phyloP scores from a whole-genome alignment of 495 filamentous ascomycete species.

The Hypoxylon fuscum region DNA sequence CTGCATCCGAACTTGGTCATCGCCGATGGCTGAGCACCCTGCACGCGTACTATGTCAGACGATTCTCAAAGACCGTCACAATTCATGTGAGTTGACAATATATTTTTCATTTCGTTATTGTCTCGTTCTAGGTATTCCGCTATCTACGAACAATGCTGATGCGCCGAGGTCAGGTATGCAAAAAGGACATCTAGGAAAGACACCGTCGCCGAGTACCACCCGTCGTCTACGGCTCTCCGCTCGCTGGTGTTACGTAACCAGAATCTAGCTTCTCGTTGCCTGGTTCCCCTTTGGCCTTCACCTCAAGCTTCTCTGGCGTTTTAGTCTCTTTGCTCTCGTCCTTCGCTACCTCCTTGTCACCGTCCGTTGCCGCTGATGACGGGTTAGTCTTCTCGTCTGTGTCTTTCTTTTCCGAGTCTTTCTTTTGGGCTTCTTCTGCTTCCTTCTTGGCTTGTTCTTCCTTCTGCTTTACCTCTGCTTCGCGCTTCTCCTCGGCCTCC shows the following conservation, averaged over 20 bases:
- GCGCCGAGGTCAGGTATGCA: too few relatives aligned
- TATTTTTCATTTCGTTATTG: too few relatives aligned
- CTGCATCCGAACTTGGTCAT: too few relatives aligned
- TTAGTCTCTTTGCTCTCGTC: constrained; percentile 17
- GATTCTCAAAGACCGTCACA: constrained; percentile 12
- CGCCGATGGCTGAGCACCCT: constrained; percentile 2
- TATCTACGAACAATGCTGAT: too few relatives aligned
- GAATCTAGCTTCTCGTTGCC: constrained; percentile 35
- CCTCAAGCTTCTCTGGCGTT: constrained; percentile 21
- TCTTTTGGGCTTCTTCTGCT: constrained; percentile 40
- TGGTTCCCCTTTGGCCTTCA: constrained; percentile 26
- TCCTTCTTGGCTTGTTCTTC: constrained; percentile 47
- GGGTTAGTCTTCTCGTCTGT: constrained; percentile 48
- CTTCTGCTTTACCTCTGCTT: constrained; percentile 47
- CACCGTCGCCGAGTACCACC: constrained; percentile 5
- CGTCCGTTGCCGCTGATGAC: constrained; percentile 1
- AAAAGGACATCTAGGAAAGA: neutral
- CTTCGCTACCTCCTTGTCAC: constrained; percentile 17
- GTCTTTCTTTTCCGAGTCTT: constrained; percentile 25
- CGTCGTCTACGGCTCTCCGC: constrained; percentile 27
- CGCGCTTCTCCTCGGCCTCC: constrained; percentile 55
- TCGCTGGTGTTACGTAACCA: constrained; percentile 39
- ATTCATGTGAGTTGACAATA: neutral
- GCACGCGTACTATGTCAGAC: constrained; percentile 16
- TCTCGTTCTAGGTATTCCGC: too few relatives aligned